Evolutionary conservation across 345 rosid genomes (phyloP).

Genomic region (Eucalyptus lansdowneana): DNA sequence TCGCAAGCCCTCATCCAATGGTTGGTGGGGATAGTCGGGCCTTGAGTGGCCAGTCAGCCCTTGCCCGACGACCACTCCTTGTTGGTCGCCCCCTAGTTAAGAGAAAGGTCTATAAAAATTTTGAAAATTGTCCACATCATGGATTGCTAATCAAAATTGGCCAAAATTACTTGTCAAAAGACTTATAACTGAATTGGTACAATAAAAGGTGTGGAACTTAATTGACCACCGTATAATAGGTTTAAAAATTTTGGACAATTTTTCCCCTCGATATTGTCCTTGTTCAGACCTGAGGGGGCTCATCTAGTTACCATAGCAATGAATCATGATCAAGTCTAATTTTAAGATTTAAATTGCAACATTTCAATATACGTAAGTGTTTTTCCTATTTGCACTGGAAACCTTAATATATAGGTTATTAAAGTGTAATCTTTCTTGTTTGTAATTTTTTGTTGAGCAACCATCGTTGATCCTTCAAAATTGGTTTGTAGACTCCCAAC

Average conservation of each 20-base stretch:
- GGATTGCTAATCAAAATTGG: neutral
- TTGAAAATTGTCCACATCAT: neutral
- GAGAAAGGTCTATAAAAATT: too few relatives aligned
- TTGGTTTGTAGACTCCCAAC: neutral
- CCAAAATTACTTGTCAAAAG: neutral
- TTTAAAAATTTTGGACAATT: neutral
- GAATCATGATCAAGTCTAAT: neutral
- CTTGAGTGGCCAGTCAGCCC: neutral
- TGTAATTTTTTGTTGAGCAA: neutral
- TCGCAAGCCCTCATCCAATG: neutral
- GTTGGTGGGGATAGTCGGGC: neutral
- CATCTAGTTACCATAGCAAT: neutral
- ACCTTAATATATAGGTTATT: neutral
- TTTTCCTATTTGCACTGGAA: neutral
- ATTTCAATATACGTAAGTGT: neutral
- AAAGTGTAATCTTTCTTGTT: neutral
- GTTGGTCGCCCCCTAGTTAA: too few relatives aligned
- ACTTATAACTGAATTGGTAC: neutral
- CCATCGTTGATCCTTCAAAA: neutral
- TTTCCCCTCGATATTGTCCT: neutral
- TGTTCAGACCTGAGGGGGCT: neutral
- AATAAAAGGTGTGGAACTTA: neutral
- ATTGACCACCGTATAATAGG: rapidly evolving
- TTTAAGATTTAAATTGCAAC: neutral
- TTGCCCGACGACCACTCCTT: too few relatives aligned